Base-by-base conservation (phyloP, 2,329 filamentous ascomycete species). In the Cytospora chrysosperma region DNA sequence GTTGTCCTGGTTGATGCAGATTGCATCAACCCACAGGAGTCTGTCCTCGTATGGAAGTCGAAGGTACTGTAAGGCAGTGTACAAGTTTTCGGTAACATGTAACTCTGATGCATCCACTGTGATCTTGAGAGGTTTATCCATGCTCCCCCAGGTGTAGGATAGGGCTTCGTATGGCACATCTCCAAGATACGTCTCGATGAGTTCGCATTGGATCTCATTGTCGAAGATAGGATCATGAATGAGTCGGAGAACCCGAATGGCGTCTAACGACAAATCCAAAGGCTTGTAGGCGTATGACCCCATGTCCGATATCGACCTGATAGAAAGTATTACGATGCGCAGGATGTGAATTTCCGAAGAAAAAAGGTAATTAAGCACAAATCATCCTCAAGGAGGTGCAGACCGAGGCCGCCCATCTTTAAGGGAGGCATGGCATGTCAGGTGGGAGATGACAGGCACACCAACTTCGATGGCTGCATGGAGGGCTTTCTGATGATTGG, bases 1-100 rank as follows among this genome's bases (percentile, higher is more conserved):
- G 28, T 62, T 56, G 9, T 24, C 17, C n/a, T 69, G 68, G 30
- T 69, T 40, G 34, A 63, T 61, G 30, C 59, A 61, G 4, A 61
- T 61, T 12, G 59, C 59, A 24, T 61, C 59, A 10, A 56, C 30
- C 59, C 59, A 61, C 1, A 61, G 51, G 13, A 56, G 52, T 12
- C 59, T 52, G n/a, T 61, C 52, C 21, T 61, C 27, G 3, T 61
- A 24, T 3, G 37, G 52, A 8, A 37, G 47, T 30, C 52, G 53
- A 26, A 61, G 24, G 40, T 34, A 50, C 1, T 24, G 52, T 28
- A 61, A 21, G 6, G 59, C 59, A 37, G 59, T 40, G 17, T 50
- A 9, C n/a, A 61, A 27, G 26, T 56, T 61, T 24, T 13, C 30
- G 21, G 59, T 61, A 13, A 56, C 24, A n/a, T 28, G 52, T 30